Percentiles rank a stretch among this genome's conserved stretches.
Conservation (phyloP, 2,329 filamentous ascomycete genomes). For the Ceratocystis papillata region DNA sequence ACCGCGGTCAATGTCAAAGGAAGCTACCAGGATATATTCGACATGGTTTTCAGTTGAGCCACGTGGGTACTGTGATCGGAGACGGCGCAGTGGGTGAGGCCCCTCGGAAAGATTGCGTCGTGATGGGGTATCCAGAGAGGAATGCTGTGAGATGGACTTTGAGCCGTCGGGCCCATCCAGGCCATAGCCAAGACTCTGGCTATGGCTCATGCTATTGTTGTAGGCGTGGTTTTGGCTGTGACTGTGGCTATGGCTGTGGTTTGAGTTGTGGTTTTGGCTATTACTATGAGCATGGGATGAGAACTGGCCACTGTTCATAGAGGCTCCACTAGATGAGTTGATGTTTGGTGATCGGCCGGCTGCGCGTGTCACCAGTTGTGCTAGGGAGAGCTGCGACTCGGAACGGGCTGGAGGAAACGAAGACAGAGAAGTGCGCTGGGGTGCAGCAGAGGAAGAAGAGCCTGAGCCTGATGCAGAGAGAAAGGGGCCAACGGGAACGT, state of each 20-base stretch:
- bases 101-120: constrained; percentile 40
- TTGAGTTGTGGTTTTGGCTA: background rate
- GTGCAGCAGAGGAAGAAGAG: background rate
- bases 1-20: constrained; percentile 91
- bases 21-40: constrained; percentile 94
- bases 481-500: background rate
- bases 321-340: constrained; percentile 39
- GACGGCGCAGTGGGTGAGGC: constrained; percentile 43
- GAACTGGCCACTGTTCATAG: constrained; percentile 19
- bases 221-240: background rate
- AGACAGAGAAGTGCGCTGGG: constrained; percentile 47
- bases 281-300: constrained; percentile 8
- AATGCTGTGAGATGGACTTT: constrained; percentile 48
- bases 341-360: constrained; percentile 38
- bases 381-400: constrained; percentile 45
- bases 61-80: constrained; percentile 67
- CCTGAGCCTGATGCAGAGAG: background rate
- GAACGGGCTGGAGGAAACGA: constrained; percentile 52
- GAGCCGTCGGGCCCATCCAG: constrained; percentile 35
- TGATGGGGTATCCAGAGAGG: constrained; percentile 40
- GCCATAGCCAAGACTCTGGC: constrained; percentile 1
- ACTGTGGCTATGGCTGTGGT: background rate
- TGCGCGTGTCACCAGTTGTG: constrained; percentile 26
- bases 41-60: constrained; percentile 79
- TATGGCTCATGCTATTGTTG: constrained; percentile 16